A percentile compares a stretch with the other conserved stretches of the same genome.
Conservation (phyloP, 163 green algal species). For the Chlorella variabilis region DNA sequence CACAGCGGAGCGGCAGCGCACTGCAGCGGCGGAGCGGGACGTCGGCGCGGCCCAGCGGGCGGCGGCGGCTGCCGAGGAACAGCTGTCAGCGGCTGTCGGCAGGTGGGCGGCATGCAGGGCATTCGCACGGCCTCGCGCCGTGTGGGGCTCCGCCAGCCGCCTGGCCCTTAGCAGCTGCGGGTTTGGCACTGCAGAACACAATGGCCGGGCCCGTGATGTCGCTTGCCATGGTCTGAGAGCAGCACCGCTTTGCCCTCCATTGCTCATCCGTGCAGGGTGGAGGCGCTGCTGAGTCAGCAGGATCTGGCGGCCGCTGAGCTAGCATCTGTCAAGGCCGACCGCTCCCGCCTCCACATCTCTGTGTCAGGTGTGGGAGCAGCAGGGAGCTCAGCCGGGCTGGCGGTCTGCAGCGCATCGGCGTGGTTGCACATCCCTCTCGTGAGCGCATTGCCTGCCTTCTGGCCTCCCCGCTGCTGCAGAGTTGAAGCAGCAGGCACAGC, state of each 20-base stretch:
- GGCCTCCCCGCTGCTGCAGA: neutral
- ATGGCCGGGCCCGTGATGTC: too few species aligned
- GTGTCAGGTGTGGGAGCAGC: neutral
- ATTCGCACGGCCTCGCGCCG: too few species aligned
- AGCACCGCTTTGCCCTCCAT: too few species aligned
- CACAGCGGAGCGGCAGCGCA: neutral
- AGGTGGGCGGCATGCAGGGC: neutral
- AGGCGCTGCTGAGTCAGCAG: constrained; percentile 4
- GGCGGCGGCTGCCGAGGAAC: neutral
- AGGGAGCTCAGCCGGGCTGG: too few species aligned
- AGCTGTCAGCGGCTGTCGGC: neutral
- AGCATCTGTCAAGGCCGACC: neutral
- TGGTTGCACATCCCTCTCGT: neutral
- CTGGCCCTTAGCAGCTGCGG: too few species aligned
- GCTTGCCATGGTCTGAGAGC: too few species aligned
- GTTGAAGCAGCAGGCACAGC: constrained; percentile 19
- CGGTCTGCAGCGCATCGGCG: too few species aligned
- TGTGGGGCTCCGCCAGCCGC: too few species aligned
- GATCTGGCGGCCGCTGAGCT: constrained; percentile 20
- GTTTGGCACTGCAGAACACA: too few species aligned
- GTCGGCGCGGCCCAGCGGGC: neutral
- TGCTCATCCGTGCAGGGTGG: constrained; percentile 1
- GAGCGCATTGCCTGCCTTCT: neutral
- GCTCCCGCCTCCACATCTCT: neutral
- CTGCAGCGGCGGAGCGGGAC: neutral